Conservation (phyloP, 768 basidiomycete species). For the Hortiboletus flavorubellus region DNA sequence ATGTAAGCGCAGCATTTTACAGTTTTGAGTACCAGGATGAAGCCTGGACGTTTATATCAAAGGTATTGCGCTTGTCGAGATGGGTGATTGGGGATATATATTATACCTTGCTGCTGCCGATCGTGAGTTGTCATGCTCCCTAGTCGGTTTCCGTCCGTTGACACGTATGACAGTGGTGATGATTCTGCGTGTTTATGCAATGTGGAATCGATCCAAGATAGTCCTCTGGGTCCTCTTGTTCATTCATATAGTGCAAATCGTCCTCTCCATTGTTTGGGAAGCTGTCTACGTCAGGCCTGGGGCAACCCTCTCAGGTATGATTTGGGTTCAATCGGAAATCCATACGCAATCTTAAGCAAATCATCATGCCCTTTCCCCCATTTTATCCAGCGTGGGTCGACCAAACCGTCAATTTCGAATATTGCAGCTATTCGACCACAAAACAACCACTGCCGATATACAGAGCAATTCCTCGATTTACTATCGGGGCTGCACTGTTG, state of each 20-base stretch:
- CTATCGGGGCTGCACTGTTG: conserved; percentile 1
- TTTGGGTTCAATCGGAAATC: not conserved
- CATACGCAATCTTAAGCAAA: too few relatives aligned
- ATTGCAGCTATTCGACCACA: not conserved
- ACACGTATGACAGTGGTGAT: conserved; percentile 11
- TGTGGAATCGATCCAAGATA: conserved; percentile 7
- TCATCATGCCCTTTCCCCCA: too few relatives aligned
- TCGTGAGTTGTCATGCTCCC: conserved; percentile 1
- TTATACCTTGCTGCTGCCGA: conserved; percentile 9
- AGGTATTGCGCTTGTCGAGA: not conserved
- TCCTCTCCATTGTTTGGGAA: not conserved
- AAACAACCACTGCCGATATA: not conserved
- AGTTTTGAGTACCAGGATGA: not conserved
- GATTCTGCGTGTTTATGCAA: conserved; percentile 17
- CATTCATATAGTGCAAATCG: not conserved
- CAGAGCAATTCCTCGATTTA: conserved; percentile 4
- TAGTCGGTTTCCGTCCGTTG: not conserved
- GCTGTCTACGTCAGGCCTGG: not conserved
- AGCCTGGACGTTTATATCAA: not conserved
- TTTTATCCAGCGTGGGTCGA: not conserved
- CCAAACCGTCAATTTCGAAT: not conserved
- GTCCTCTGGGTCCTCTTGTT: conserved; percentile 7
- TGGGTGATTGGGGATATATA: conserved; percentile 1
- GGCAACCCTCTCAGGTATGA: conserved; percentile 3
- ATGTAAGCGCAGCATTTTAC: conserved; percentile 5